Conservation (phyloP, 306 rosid species). For the Rosa persica region DNA sequence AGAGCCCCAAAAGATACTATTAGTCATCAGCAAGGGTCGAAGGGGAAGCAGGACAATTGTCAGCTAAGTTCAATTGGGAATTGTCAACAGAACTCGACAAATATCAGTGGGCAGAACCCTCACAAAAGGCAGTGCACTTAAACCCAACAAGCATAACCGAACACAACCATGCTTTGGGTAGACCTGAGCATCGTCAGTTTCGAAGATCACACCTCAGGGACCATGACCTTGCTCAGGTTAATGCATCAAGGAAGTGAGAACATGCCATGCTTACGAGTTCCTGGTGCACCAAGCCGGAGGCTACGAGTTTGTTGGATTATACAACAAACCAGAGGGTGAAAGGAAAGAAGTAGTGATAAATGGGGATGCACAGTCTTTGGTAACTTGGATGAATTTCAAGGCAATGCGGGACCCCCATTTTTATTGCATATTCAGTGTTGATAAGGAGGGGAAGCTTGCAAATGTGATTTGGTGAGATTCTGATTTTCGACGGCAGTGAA, state of each 20-base stretch:
- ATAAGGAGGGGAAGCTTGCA: conserved; percentile 3
- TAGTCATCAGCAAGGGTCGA: not conserved
- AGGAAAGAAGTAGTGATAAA: not conserved
- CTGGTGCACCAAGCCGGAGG: not conserved
- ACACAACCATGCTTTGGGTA: conserved; percentile 3
- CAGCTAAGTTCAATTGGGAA: not conserved
- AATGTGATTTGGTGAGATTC: not conserved
- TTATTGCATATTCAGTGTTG: not conserved
- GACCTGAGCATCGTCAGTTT: not conserved
- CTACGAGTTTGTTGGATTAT: not conserved
- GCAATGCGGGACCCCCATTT: not conserved
- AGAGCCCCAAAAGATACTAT: not conserved
- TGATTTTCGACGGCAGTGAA: not conserved
- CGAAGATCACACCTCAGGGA: not conserved
- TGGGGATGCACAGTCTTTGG: not conserved
- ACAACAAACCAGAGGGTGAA: not conserved
- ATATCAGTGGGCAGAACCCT: not conserved
- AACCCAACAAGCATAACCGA: not conserved
- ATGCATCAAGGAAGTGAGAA: not conserved
- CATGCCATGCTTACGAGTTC: not conserved
- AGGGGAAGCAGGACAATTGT: not conserved
- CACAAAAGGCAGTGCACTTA: not conserved
- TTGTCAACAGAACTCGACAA: not conserved
- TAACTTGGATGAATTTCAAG: not conserved
- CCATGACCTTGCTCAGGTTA: not conserved